Evolutionary conservation across 1,139 yeast genomes (phyloP), one percentile per base, ranked within the genome.

Genomic region (Meyerozyma elateridarum): DNA sequence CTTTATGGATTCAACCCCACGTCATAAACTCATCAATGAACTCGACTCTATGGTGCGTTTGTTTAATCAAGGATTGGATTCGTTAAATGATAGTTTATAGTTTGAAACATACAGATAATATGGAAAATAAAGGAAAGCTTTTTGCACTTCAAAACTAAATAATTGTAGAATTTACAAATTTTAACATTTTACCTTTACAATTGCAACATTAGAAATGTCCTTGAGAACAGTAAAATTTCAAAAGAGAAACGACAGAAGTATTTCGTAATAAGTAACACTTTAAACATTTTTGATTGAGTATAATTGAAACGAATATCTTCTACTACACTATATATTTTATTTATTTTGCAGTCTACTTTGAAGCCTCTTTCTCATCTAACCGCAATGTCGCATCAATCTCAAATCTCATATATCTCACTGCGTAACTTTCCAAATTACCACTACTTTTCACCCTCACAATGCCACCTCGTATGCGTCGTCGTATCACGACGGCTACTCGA

Each of bases 391-490:
- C 15, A 13, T 5, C 11, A 17, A 5, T 24, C 4, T 6, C 20
- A 18, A 14, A 11, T 4, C 20, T n/a, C n/a, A n/a, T n/a, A n/a
- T n/a, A n/a, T n/a, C n/a, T n/a, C n/a, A n/a, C n/a, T n/a, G n/a
- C n/a, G n/a, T n/a, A n/a, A n/a, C n/a, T n/a, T n/a, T n/a, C n/a
- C 19, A 28, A 16, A 19, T 15, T 20, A 8, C 6, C 4, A 8
- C 5, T 19, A 6, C n/a, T 9, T 7, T 31, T n/a, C n/a, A n/a
- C n/a, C n/a, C n/a, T n/a, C 32, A 38, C 25, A 34, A 65, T 65
- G 70, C 59, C 71, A 15, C 67, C 70, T 21, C 64, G 73, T 28
- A 64, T 66, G 48, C 58, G 73, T 49, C 57, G 73, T 40, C 59
- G 73, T 35, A 66, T 67, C 37, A 67, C 73, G 30, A 20, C 31